Conservation (phyloP, 1,139 yeast genomes). For the Starmera stellimalicola region DNA sequence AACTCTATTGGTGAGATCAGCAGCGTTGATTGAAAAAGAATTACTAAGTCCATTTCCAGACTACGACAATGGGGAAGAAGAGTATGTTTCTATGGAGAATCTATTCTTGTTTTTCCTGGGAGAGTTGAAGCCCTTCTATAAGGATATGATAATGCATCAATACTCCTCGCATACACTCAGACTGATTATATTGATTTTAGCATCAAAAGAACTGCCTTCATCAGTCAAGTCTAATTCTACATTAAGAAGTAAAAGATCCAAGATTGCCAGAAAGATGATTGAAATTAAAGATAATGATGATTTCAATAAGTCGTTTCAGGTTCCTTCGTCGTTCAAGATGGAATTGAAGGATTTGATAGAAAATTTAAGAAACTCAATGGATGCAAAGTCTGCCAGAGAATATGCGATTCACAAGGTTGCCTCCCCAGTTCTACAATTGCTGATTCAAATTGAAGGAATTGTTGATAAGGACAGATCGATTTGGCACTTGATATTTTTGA, state of each 20-base stretch:
- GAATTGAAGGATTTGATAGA: constrained; percentile 40
- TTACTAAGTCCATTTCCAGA: constrained; percentile 27
- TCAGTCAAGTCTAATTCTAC: constrained; percentile 64
- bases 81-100: constrained; percentile 48
- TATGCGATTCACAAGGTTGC: constrained; percentile 72
- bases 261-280: constrained; percentile 88
- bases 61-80: constrained; percentile 24
- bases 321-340: constrained; percentile 64
- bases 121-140: constrained; percentile 55
- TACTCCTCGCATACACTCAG: constrained; percentile 88
- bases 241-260: constrained; percentile 76
- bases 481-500: constrained; percentile 43
- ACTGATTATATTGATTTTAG: constrained; percentile 55
- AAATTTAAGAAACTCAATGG: constrained; percentile 27
- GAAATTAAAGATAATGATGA: constrained; percentile 74
- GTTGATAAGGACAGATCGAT: constrained; percentile 60
- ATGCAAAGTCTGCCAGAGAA: constrained; percentile 46
- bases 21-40: constrained; percentile 73
- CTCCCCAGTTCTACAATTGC: constrained; percentile 78
- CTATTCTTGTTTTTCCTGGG: constrained; percentile 54
- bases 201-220: constrained; percentile 79
- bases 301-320: constrained; percentile 56
- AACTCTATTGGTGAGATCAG: constrained; percentile 68
- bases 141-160: constrained; percentile 56
- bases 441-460: constrained; percentile 76